Conservation (phyloP, 306 rosid genomes). For the Prunus padus region DNA sequence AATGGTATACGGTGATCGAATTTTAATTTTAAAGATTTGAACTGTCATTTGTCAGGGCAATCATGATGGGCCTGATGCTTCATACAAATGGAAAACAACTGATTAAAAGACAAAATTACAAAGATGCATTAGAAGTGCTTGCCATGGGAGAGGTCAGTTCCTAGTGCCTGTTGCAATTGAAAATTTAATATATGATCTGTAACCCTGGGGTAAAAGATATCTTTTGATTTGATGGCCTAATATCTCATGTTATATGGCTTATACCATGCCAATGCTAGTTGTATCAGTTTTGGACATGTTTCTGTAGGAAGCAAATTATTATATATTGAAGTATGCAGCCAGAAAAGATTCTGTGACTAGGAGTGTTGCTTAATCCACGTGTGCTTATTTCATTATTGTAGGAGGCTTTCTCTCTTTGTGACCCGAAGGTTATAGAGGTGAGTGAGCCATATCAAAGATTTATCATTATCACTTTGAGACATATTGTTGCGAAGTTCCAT, state of each 20-base stretch:
- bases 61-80: conserved; percentile 97
- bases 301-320: not conserved
- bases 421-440: conserved; percentile 81
- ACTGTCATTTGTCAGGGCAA: conserved; percentile 60
- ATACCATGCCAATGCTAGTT: not conserved
- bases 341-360: not conserved
- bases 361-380: conserved; percentile 14
- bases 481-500: not conserved
- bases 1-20: conserved; percentile 16
- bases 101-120: conserved; percentile 49
- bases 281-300: not conserved
- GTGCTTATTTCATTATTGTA: conserved; percentile 31
- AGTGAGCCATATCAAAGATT: conserved; percentile 23
- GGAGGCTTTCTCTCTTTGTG: conserved; percentile 89
- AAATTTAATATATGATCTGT: not conserved
- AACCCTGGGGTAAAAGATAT: not conserved
- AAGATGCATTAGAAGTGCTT: conserved; percentile 87
- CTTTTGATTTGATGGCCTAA: not conserved
- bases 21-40: conserved; percentile 28
- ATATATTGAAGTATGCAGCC: not conserved
- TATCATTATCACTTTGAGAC: not conserved
- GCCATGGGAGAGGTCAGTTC: conserved; percentile 81
- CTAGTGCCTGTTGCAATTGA: conserved; percentile 3
- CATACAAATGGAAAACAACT: conserved; percentile 77
- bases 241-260: not conserved